Base-by-base conservation (phyloP, 805 yeast species). In the Saccharomycopsis guyanensis region DNA sequence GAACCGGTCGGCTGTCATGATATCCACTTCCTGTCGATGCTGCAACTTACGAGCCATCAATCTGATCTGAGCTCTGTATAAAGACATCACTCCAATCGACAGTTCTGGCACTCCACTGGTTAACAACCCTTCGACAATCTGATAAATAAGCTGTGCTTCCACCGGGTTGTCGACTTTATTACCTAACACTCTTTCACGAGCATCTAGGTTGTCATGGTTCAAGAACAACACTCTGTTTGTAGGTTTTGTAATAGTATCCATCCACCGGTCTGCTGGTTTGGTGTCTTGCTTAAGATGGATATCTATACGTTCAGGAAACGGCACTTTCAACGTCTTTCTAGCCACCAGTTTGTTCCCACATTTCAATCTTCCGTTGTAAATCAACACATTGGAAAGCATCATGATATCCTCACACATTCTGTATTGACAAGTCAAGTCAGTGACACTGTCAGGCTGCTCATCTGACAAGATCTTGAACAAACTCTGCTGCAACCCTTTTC, bases 361-460 rank as follows among this genome's bases (percentile, higher is more conserved):
- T 52, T 76, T 78, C 45, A 93, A 69, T 48, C 80, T 65, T 6
- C 87, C 85, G 6, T 80, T 72, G 58, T 93, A 93, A 12, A 91
- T 78, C 50, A 93, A 71, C 18, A 72, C 74, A 59, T 91, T 93
- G 0, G 95, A 82, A 19, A 93, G 64, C 18, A 75, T 63, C 94
- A 88, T 86, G 39, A 93, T 82, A 47, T 91, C 97, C 29, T 72
- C 68, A 61, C 94, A 82, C 98, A 93, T 93, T 51, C 99, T 70
- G 60, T 93, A 93, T 61, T 93, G 98, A 52, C 78, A 73, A 0
- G 85, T 76, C 38, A 93, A 68, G 50, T 82, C 89, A 3, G 75
- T 80, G n/a, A 89, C 83, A 42, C 85, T 72, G 16, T 73, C 68
- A 0, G 97, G 96, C 55, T 81, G 82, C 0, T 64, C 62, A 15